Evolutionary conservation across 2,329 filamentous ascomycete species (phyloP), one percentile per base, ranked within the genome.

Genomic region (Ophiocordyceps camponoti-floridani): DNA sequence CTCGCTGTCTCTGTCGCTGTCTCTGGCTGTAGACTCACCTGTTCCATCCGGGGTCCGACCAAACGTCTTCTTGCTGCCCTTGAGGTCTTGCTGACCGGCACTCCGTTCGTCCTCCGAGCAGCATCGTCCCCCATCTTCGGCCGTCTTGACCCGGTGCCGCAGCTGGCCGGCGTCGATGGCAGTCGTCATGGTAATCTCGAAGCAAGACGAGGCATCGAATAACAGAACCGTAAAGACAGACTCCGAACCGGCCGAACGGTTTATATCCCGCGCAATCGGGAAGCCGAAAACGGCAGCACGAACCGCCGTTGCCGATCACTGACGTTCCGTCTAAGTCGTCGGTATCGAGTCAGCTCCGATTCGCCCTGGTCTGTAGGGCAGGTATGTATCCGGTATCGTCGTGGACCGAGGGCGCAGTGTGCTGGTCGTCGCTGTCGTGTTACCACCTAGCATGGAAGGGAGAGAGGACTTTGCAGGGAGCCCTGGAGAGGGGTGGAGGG

Each of bases 31-130:
- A 10, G 43, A 70, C 84, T 63, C 73, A 95, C 89, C 79, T 64
- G 77, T 93, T 56, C 89, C 89, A 64, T 88, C 83, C 28, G 85
- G 85, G 13, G 89, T 95, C 51, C 88, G 79, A 46, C 89, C 89
- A 69, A 84, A 94, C 0, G 87, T 94, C 69, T 85, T 89, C 35
- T 38, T 89, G n/a, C 18, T 79, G 13, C 54, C 46, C 54, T 64
- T 65, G 31, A 50, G 48, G 38, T 50, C 48, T 23, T 23, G 23
- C 23, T 23, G 23, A 5, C 23, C 23, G 23, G 23, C 23, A 23
- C 5, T 23, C 23, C 23, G 23, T 23, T 5, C 23, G 3, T 23
- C 35, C 8, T 4, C 35, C 35, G 35, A 3, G 35, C n/a, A 3
- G 33, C 14, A 13, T 41, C 49, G 50, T 43, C 48, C 55, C 16